Conservation (phyloP, 495 filamentous ascomycete species). For the Talaromyces trachyspermus region DNA sequence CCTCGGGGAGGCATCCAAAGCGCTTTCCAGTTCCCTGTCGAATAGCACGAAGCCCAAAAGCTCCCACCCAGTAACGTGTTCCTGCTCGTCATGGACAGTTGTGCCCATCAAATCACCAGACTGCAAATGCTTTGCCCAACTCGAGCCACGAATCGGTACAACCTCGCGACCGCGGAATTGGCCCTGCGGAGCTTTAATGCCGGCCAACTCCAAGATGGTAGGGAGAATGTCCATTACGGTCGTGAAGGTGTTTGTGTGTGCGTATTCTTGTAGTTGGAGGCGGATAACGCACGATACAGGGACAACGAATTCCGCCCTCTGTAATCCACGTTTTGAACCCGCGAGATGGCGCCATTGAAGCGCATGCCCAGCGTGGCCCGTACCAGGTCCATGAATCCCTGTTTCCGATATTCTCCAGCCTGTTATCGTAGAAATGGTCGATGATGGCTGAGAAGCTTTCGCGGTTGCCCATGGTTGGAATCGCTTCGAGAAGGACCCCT, state of each 20-base stretch:
- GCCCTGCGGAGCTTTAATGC: slow-evolving; percentile 37
- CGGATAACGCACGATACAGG: slow-evolving; percentile 35
- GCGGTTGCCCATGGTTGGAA: slow-evolving; percentile 35
- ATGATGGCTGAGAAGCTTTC: slow-evolving; percentile 28
- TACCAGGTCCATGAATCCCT: slow-evolving; percentile 47
- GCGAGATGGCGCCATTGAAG: slow-evolving; percentile 44
- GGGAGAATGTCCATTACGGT: slow-evolving; percentile 46
- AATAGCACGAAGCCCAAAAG: not conserved
- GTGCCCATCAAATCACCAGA: too few relatives aligned
- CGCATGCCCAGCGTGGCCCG: slow-evolving; percentile 46
- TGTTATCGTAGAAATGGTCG: slow-evolving; percentile 46
- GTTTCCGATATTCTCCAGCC: slow-evolving; percentile 42
- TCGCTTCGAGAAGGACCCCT: slow-evolving; percentile 20
- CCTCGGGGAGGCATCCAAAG: not conserved
- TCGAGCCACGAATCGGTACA: slow-evolving; percentile 34
- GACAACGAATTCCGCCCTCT: slow-evolving; percentile 43
- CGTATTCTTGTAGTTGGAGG: slow-evolving; percentile 10
- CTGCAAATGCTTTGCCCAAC: not conserved
- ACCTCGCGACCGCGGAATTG: slow-evolving; percentile 36
- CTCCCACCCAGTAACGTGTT: not conserved
- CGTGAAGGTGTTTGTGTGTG: slow-evolving; percentile 31
- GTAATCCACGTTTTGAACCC: slow-evolving; percentile 44
- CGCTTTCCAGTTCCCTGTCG: not conserved
- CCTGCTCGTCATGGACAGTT: too few relatives aligned
- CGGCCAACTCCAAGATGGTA: slow-evolving; percentile 41